Conservation (phyloP, 2,329 filamentous ascomycete genomes). For the Amylocarpus encephaloides region DNA sequence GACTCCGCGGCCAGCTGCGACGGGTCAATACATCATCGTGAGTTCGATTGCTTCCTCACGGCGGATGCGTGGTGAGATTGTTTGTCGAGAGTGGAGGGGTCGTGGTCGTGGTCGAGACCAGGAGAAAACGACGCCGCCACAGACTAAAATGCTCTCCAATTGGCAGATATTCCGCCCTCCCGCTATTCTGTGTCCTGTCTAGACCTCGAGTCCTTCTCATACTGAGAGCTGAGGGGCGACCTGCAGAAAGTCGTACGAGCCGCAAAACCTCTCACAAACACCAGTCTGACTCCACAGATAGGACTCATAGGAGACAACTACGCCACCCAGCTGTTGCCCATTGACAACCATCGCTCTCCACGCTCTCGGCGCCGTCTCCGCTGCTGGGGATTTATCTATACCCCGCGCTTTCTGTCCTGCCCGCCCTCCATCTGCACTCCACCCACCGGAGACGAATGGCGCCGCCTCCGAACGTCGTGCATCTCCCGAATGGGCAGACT, state of each 20-base stretch:
- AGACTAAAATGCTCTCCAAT: too few relatives aligned
- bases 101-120: too few relatives aligned
- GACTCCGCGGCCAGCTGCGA: too few relatives aligned
- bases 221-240: background rate
- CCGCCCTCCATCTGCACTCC: too few relatives aligned
- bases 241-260: conserved; percentile 1
- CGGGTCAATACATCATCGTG: too few relatives aligned
- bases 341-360: background rate
- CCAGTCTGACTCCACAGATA: background rate
- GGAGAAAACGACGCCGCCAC: too few relatives aligned
- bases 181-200: background rate
- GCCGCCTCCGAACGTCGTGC: conserved; percentile 39
- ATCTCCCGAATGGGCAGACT: conserved; percentile 82
- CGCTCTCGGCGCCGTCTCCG: too few relatives aligned
- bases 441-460: conserved; percentile 15
- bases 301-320: background rate
- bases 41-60: too few relatives aligned
- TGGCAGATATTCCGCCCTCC: background rate
- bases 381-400: too few relatives aligned
- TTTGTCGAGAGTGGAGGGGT: too few relatives aligned
- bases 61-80: too few relatives aligned
- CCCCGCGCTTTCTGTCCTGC: too few relatives aligned
- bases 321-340: background rate
- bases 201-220: background rate
- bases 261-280: background rate